Evolutionary conservation across 352 stramenopile species (phyloP).

Genomic region (Halophytophthora polymorphica): DNA sequence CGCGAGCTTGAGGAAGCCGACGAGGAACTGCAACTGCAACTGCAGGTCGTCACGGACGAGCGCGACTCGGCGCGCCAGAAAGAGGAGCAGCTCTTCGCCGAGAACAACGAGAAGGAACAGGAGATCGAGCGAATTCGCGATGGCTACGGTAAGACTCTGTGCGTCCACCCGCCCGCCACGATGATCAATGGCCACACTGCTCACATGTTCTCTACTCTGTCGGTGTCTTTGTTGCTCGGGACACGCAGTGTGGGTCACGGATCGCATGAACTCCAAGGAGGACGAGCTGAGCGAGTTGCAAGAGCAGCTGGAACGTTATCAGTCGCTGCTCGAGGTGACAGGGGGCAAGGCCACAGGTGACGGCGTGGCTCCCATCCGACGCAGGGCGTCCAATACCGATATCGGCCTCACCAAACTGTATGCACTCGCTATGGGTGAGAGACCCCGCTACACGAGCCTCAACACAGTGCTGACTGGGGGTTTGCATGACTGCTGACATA

Average conservation of each 20-base stretch:
- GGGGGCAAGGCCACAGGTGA: slow-evolving; percentile 10
- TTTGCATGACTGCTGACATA: not conserved
- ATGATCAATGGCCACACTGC: not conserved
- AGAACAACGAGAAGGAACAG: slow-evolving; percentile 86
- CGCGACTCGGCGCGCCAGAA: slow-evolving; percentile 77
- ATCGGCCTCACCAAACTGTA: slow-evolving; percentile 41
- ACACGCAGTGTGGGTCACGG: slow-evolving; percentile 76
- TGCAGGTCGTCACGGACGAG: slow-evolving; percentile 84
- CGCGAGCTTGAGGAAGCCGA: slow-evolving; percentile 61
- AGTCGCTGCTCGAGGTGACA: slow-evolving; percentile 71
- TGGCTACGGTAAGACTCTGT: slow-evolving; percentile 55
- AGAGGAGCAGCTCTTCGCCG: slow-evolving; percentile 78
- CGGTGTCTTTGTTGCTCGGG: slow-evolving; percentile 6
- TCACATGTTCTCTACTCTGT: slow-evolving; percentile 1
- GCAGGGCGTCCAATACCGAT: slow-evolving; percentile 18
- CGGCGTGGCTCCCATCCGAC: slow-evolving; percentile 3
- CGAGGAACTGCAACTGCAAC: slow-evolving; percentile 75
- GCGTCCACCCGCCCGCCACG: not conserved
- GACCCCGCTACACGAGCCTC: not conserved
- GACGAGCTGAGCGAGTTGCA: slow-evolving; percentile 83
- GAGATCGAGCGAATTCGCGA: slow-evolving; percentile 87
- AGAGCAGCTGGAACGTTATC: slow-evolving; percentile 83
- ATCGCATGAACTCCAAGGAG: slow-evolving; percentile 88
- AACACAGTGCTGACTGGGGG: not conserved
- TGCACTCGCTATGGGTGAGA: slow-evolving; percentile 29